Base-by-base conservation (phyloP, 306 rosid species). In the Neltuma alba region DNA sequence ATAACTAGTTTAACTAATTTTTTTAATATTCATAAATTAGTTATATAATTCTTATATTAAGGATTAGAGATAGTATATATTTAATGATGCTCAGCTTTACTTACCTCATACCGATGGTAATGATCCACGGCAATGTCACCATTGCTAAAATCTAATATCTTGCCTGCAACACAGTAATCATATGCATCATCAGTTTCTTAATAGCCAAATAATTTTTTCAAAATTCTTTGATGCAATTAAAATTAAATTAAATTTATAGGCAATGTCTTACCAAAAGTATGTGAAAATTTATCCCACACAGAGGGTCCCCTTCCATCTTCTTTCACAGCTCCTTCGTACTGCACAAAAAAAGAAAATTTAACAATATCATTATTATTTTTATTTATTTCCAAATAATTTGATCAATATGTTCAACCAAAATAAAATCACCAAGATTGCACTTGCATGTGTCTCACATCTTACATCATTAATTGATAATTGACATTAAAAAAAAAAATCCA, bases 261-360 rank as follows among this genome's bases (percentile, higher is more conserved):
- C 1, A 31, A 7, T 9, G n/a, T 34, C 44, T 18, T 20, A 65
- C 70, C 70, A 36, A 65, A 34, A 65, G 70, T 20, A 36, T 65
- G 70, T 34, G 70, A 65, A 65, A 65, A 65, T 65, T 40, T 65
- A 20, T 65, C 70, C 70, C 70, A 65, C 30, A 65, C 70, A 36
- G 70, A 65, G 27, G 70, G 45, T 34, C 94, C 91, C 52, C 92
- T 83, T 70, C 89, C 92, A 25, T 72, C 92, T 54, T 79, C 88
- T 55, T 88, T 90, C 2, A 88, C 91, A 0, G 92, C 94, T 65
- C 94, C 94, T 82, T 90, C 92, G 36, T 85, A 88, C 70, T 65
- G 3, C 31, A 9, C 31, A 23, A 11, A 20, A 37, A 50, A 20
- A n/a, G n/a, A n/a, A 20, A 47, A 47, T 3, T 47, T 47, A 47